A percentile compares a stretch with the other conserved stretches of the same genome.
Evolutionary conservation across 139 green algal species (phyloP).

Genomic region (Chlamydomonas applanata): DNA sequence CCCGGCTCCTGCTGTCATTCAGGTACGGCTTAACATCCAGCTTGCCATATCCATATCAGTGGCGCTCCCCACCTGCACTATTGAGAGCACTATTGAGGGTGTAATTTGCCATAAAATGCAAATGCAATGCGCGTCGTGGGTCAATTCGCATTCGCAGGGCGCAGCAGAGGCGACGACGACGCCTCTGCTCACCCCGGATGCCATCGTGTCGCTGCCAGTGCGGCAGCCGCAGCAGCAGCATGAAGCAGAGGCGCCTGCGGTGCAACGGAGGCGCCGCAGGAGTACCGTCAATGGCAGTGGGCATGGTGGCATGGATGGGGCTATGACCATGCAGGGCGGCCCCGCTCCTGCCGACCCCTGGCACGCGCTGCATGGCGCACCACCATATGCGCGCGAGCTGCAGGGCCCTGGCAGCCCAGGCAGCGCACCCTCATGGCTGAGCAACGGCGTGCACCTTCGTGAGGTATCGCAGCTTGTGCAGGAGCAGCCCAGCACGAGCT

Average conservation of each 20-base stretch:
- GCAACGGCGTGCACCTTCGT: neutral
- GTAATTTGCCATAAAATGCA: too few relatives aligned
- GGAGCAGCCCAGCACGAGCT: neutral
- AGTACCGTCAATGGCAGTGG: neutral
- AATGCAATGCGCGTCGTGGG: too few relatives aligned
- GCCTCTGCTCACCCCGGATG: too few relatives aligned
- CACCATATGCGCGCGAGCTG: neutral
- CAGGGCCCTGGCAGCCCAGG: neutral
- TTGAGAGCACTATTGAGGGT: too few relatives aligned
- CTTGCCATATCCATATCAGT: too few relatives aligned
- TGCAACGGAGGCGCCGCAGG: neutral
- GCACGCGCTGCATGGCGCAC: neutral
- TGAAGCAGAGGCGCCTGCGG: neutral
- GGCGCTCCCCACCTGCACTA: too few relatives aligned
- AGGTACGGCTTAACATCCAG: too few relatives aligned
- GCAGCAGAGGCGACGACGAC: too few relatives aligned
- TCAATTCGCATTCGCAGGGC: too few relatives aligned
- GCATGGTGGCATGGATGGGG: too few relatives aligned
- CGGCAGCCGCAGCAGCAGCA: neutral
- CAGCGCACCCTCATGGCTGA: neutral
- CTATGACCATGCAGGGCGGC: neutral
- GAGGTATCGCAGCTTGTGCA: neutral
- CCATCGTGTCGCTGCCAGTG: neutral
- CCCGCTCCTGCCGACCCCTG: neutral
- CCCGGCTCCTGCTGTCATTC: too few relatives aligned